Base-by-base conservation (phyloP, 441 rosid species). In the Adansonia grandidieri region DNA sequence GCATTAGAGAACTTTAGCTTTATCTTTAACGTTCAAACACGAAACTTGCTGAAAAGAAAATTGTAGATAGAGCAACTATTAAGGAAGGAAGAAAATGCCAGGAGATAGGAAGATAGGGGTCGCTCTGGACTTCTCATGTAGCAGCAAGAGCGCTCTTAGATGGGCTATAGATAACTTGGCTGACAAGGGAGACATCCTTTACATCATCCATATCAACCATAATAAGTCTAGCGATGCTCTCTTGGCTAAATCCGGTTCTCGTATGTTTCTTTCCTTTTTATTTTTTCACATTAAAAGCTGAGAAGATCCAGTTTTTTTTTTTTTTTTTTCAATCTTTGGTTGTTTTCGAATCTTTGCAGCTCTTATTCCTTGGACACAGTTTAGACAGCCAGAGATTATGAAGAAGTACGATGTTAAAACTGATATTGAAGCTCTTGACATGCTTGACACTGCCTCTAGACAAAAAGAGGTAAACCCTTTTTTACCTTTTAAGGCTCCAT, bases 141-240 rank as follows among this genome's bases (percentile, higher is more conserved):
- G 97, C 89, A 96, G 99, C 93, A 93, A 90, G 85, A 82, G 81
- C 76, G 99, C 99, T 77, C 86, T 96, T 6, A 71, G 82, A 79
- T 96, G 99, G 99, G 94, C 97, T 7, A 65, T 92, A 0, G 84
- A 92, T 14, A 96, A 93, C 86, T 88, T 94, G 77, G 92, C 87
- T 1, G 89, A 93, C 53, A 87, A 80, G 75, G 93, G 90, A 44
- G 99, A 96, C 68, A 86, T 88, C 19, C 80, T 96, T 67, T 86
- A 73, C 77, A 67, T 96, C 82, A 84, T 96, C 87, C 93, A 92
- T 87, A 73, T 92, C 80, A 88, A 85, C 69, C 86, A 82, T 20
- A 53, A 82, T 14, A 90, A 93, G 37, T 82, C 94, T 77, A 82
- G 81, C 4, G 83, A 81, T 74, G 53, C 64, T 42, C 88, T 90